Conservation (phyloP, 345 rosid species). For the Fremontodendron californicum region DNA sequence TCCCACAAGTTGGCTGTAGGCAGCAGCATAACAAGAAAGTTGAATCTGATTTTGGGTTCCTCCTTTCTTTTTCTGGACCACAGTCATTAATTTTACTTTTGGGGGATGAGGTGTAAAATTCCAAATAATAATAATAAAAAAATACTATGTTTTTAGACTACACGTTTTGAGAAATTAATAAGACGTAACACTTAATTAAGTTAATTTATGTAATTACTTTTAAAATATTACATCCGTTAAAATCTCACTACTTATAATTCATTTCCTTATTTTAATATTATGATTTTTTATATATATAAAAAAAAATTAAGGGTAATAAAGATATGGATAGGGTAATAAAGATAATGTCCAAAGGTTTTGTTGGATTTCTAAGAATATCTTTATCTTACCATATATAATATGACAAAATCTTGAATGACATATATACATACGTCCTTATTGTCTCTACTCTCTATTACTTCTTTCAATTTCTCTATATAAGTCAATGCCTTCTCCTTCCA, state of each 20-base stretch:
- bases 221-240: no score
- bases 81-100: neutral
- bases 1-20: neutral
- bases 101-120: neutral
- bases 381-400: neutral
- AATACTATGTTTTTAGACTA: neutral
- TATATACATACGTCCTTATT: neutral
- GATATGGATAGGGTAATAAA: neutral
- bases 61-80: neutral
- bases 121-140: neutral
- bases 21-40: neutral
- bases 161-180: no score
- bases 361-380: constrained; percentile 18
- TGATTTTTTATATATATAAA: neutral
- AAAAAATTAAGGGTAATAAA: neutral
- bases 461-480: constrained; percentile 23
- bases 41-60: neutral
- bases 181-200: no score
- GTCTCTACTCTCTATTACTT: neutral
- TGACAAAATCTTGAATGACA: neutral
- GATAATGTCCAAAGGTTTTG: constrained; percentile 4
- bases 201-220: no score
- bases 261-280: no score
- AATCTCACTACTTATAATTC: no score
- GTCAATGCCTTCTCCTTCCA: neutral